Percentiles rank a stretch among this genome's conserved stretches.
Conservation (phyloP, 805 yeast species). For the Candida parachauliodes region DNA sequence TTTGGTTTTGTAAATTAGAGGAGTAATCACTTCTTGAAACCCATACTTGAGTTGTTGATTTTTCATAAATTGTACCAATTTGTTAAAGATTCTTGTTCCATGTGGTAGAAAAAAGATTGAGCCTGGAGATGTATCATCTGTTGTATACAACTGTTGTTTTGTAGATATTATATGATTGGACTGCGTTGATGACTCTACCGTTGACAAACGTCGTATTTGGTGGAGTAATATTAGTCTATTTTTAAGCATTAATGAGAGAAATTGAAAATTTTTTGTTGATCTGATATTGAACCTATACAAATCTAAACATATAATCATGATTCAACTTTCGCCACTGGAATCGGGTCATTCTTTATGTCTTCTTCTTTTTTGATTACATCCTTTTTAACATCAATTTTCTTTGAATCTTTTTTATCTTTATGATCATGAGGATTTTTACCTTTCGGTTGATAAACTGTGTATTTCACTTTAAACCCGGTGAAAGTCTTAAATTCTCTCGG, state of each 20-base stretch:
- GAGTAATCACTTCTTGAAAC: slow-evolving; percentile 89
- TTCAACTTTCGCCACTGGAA: not conserved
- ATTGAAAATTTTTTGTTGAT: not conserved
- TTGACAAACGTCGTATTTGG: slow-evolving; percentile 1
- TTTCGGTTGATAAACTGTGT: slow-evolving; percentile 17
- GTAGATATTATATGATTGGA: slow-evolving; percentile 47
- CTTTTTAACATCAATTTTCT: slow-evolving; percentile 7
- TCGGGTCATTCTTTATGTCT: not conserved
- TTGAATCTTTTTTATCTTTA: slow-evolving; percentile 11
- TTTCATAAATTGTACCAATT: slow-evolving; percentile 77
- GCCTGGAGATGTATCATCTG: slow-evolving; percentile 85
- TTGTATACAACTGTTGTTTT: slow-evolving; percentile 72
- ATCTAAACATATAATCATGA: not conserved
- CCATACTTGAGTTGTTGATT: slow-evolving; percentile 77
- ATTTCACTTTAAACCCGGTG: slow-evolving; percentile 38
- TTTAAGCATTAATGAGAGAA: not conserved
- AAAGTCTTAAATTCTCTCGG: slow-evolving; percentile 38
- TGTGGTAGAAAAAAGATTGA: slow-evolving; percentile 89
- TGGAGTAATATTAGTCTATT: not conserved
- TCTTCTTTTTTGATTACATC: slow-evolving; percentile 1
- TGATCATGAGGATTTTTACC: slow-evolving; percentile 7
- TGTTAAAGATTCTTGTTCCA: slow-evolving; percentile 84
- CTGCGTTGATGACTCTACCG: slow-evolving; percentile 31
- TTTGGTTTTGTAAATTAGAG: slow-evolving; percentile 75
- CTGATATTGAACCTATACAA: not conserved